Percentiles rank a stretch among this genome's conserved stretches.
Evolutionary conservation across 371 early-diverging fungal genomes (phyloP).

Genomic region (Antonospora locustae): DNA sequence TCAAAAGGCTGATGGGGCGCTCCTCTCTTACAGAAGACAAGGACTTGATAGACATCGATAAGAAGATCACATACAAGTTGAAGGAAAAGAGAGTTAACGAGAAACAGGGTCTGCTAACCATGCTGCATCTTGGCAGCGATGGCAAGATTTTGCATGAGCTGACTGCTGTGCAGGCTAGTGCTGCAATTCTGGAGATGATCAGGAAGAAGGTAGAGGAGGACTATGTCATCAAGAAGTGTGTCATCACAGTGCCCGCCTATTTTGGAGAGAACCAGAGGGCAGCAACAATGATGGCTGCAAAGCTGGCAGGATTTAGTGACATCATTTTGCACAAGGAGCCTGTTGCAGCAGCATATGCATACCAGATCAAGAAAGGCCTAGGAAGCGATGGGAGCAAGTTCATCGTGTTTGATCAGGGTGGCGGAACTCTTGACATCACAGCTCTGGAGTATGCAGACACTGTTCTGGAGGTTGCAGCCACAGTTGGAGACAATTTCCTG

Average conservation of each 20-base stretch:
- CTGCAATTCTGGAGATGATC: conserved; percentile 1
- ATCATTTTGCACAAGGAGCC: conserved; percentile 50
- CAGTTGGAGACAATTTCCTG: conserved; percentile 86
- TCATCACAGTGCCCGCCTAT: conserved; percentile 54
- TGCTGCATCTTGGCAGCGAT: neutral
- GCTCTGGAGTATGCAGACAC: conserved; percentile 77
- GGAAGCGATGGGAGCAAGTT: conserved; percentile 53
- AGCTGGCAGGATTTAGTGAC: conserved; percentile 45
- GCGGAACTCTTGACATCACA: conserved; percentile 91
- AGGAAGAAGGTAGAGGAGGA: neutral
- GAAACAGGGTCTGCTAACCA: conserved; percentile 20
- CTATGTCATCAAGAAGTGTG: conserved; percentile 9
- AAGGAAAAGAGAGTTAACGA: conserved; percentile 37
- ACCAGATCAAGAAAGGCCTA: conserved; percentile 32
- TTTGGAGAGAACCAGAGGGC: conserved; percentile 49
- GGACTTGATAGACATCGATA: neutral
- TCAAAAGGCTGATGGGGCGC: conserved; percentile 29
- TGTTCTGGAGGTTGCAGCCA: conserved; percentile 79
- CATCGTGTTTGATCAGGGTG: conserved; percentile 84
- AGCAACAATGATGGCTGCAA: conserved; percentile 47
- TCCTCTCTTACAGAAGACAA: neutral
- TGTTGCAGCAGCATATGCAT: conserved; percentile 54
- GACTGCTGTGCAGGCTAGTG: conserved; percentile 11
- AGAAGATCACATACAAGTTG: neutral
- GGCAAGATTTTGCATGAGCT: neutral